phyloP scores from a whole-genome alignment of 495 filamentous ascomycete species.

The Penicillium manginii region DNA sequence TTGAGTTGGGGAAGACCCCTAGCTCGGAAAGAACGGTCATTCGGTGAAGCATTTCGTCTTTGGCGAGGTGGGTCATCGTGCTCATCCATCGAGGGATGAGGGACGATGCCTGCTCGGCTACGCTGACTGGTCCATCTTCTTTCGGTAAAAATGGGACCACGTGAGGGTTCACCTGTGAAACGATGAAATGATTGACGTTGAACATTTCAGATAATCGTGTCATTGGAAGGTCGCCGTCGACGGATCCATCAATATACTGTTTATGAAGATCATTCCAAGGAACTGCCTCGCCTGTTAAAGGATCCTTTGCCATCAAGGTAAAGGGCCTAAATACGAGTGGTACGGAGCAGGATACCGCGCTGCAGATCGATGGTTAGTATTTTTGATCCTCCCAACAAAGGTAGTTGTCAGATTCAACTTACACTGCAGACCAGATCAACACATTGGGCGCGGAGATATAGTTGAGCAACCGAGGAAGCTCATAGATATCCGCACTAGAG shows the following conservation, averaged over 20 bases:
- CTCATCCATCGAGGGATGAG: slow-evolving; percentile 63
- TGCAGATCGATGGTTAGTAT: slow-evolving; percentile 34
- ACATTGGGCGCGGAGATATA: slow-evolving; percentile 94
- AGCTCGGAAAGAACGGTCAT: slow-evolving; percentile 82
- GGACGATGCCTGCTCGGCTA: slow-evolving; percentile 39
- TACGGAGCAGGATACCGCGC: slow-evolving; percentile 89
- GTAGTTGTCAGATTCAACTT: slow-evolving; percentile 33
- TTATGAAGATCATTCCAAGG: slow-evolving; percentile 85
- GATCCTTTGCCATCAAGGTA: slow-evolving; percentile 81
- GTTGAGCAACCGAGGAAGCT: slow-evolving; percentile 84
- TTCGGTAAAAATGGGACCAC: slow-evolving; percentile 84
- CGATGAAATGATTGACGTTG: slow-evolving; percentile 97
- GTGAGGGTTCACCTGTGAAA: slow-evolving; percentile 94
- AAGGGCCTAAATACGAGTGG: slow-evolving; percentile 82
- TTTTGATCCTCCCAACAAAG: not conserved
- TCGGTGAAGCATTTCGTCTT: slow-evolving; percentile 78
- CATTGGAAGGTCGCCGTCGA: slow-evolving; percentile 95
- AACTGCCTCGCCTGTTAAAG: slow-evolving; percentile 72
- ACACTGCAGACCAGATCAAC: slow-evolving; percentile 95
- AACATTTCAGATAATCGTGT: slow-evolving; percentile 91
- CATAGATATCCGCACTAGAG: slow-evolving; percentile 83
- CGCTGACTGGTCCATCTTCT: slow-evolving; percentile 60
- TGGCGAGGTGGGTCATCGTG: slow-evolving; percentile 73
- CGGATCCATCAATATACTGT: slow-evolving; percentile 89
- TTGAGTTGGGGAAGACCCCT: slow-evolving; percentile 77